Conservation (phyloP, 2,329 filamentous ascomycete genomes). For the Beauveria sp. region DNA sequence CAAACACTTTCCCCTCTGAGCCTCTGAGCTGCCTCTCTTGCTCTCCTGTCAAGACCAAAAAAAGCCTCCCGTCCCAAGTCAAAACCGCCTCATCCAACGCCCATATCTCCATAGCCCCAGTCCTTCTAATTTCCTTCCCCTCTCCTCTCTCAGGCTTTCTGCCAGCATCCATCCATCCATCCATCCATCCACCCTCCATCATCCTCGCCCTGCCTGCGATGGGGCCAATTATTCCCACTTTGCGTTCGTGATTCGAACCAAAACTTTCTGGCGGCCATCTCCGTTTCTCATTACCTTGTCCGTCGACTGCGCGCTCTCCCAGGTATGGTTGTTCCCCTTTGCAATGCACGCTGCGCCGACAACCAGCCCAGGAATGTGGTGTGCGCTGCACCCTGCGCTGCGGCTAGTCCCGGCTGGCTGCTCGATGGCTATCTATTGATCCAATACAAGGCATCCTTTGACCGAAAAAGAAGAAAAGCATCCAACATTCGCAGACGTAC, state of each 20-base stretch:
- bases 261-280: not conserved
- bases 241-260: not conserved
- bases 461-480: not conserved
- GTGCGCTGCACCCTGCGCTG: not conserved
- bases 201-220: not conserved
- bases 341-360: not conserved
- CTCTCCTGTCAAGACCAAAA: not conserved
- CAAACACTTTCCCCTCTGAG: too few species aligned
- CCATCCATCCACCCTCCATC: not conserved
- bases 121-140: slow-evolving; percentile 8
- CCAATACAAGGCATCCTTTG: not conserved
- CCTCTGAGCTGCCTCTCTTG: not conserved
- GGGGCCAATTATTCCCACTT: not conserved
- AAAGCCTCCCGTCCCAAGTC: not conserved
- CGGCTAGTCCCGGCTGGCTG: slow-evolving; percentile 6
- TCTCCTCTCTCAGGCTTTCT: not conserved
- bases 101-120: slow-evolving; percentile 8
- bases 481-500: not conserved
- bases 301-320: not conserved
- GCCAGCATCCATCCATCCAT: not conserved
- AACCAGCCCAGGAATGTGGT: not conserved
- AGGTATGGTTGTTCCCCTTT: not conserved
- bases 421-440: not conserved
- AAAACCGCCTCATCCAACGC: slow-evolving; percentile 3
- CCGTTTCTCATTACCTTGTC: not conserved